These are phyloP conservation scores for Protea cynaroides DNA, from an alignment of 164 flowering plant genomes.

Conservation along the genomic window DNA sequence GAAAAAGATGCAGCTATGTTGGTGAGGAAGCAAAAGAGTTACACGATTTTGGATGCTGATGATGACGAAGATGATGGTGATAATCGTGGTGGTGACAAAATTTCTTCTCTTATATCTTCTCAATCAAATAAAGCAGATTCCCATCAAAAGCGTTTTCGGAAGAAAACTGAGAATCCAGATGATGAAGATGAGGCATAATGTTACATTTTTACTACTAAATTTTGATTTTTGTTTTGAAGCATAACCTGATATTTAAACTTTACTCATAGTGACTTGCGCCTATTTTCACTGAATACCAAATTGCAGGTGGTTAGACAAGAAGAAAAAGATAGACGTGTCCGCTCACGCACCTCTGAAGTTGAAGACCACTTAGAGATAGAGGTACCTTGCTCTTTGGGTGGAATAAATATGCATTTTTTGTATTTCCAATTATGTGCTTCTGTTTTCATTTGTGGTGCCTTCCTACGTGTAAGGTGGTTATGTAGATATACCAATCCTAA, in stretches of 20 bases:
- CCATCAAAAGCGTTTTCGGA: slow-evolving; percentile 58
- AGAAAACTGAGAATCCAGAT: slow-evolving; percentile 51
- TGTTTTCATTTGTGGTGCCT: too few relatives aligned
- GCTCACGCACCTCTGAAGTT: slow-evolving; percentile 33
- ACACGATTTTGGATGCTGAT: slow-evolving; percentile 70
- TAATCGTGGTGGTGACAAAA: slow-evolving; percentile 9
- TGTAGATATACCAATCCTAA: too few relatives aligned
- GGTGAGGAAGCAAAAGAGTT: slow-evolving; percentile 66
- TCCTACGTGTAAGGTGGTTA: too few relatives aligned
- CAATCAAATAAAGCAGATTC: slow-evolving; percentile 29
- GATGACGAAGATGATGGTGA: slow-evolving; percentile 53
- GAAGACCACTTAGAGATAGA: slow-evolving; percentile 70
- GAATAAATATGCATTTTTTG: too few relatives aligned
- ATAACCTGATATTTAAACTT: slow-evolving; percentile 7
- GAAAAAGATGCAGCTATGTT: slow-evolving; percentile 85
- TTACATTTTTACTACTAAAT: slow-evolving; percentile 18
- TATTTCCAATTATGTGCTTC: too few relatives aligned
- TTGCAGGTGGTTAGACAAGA: slow-evolving; percentile 35
- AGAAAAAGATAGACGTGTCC: slow-evolving; percentile 43
- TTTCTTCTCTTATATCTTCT: slow-evolving; percentile 22
- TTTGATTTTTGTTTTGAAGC: slow-evolving; percentile 19
- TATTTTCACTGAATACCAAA: slow-evolving; percentile 26
- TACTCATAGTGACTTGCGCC: slow-evolving; percentile 13
- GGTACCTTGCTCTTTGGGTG: too few relatives aligned
- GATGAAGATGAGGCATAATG: slow-evolving; percentile 66